Evolutionary conservation across 2,329 filamentous ascomycete species (phyloP).

Genomic region (Ceratocystis eucalypticola): DNA sequence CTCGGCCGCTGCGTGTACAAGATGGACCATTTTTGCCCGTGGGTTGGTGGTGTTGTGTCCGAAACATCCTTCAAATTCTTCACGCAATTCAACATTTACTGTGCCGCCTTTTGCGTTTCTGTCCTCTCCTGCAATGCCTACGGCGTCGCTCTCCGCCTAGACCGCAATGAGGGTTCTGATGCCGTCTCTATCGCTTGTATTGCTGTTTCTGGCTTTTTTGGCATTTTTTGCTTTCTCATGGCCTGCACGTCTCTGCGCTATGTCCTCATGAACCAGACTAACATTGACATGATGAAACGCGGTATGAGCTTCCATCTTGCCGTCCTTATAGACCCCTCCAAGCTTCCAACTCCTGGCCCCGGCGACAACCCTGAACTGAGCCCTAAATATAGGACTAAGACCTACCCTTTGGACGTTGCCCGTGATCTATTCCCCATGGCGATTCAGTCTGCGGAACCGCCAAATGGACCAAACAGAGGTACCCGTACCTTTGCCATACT

Average conservation of each 20-base stretch:
- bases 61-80: slow-evolving; percentile 92
- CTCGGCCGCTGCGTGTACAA: slow-evolving; percentile 68
- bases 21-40: slow-evolving; percentile 95
- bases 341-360: slow-evolving; percentile 38
- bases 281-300: slow-evolving; percentile 62
- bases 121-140: slow-evolving; percentile 50
- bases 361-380: slow-evolving; percentile 20
- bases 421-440: slow-evolving; percentile 16
- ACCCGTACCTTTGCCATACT: slow-evolving; percentile 65
- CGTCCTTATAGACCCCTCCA: slow-evolving; percentile 33
- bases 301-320: slow-evolving; percentile 58
- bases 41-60: slow-evolving; percentile 84
- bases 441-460: slow-evolving; percentile 35
- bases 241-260: slow-evolving; percentile 56
- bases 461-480: slow-evolving; percentile 35
- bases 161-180: slow-evolving; percentile 33
- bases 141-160: slow-evolving; percentile 43
- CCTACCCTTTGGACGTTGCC: slow-evolving; percentile 38
- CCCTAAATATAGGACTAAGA: slow-evolving; percentile 37
- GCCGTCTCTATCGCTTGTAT: slow-evolving; percentile 53
- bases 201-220: slow-evolving; percentile 57
- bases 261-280: slow-evolving; percentile 61
- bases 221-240: slow-evolving; percentile 72
- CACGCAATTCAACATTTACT: slow-evolving; percentile 70
- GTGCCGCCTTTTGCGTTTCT: slow-evolving; percentile 51